Percentiles rank a stretch among this genome's conserved stretches.
Evolutionary conservation across 2,329 filamentous ascomycete genomes (phyloP).

Genomic region (Alternaria infectoria): DNA sequence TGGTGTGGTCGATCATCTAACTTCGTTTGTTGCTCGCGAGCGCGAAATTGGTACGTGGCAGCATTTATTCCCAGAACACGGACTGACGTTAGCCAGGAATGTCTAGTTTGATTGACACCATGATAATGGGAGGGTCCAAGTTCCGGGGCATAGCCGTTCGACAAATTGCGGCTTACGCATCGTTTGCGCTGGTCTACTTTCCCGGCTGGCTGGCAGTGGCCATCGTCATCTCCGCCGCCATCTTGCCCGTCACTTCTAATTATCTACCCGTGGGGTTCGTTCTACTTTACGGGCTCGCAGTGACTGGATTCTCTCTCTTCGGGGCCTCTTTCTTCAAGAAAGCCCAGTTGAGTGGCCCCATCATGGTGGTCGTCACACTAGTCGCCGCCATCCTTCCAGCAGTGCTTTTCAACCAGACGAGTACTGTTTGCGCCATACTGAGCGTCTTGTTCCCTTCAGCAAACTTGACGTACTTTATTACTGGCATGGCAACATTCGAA

Average conservation of each 20-base stretch:
- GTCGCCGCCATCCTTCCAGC: slow-evolving; percentile 83
- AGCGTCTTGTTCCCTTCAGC: slow-evolving; percentile 84
- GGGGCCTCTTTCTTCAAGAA: slow-evolving; percentile 85
- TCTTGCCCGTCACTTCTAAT: slow-evolving; percentile 53
- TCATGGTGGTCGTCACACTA: slow-evolving; percentile 73
- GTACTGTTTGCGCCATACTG: slow-evolving; percentile 67
- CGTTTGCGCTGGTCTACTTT: slow-evolving; percentile 77
- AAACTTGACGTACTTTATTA: slow-evolving; percentile 64
- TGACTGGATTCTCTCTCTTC: slow-evolving; percentile 81
- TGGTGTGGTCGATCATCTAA: neutral
- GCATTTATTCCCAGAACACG: neutral
- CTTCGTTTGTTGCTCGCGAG: neutral
- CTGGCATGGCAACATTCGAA: slow-evolving; percentile 28
- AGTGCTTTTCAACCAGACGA: slow-evolving; percentile 64
- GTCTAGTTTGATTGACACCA: slow-evolving; percentile 74
- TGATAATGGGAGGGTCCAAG: slow-evolving; percentile 52
- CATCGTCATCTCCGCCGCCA: slow-evolving; percentile 69
- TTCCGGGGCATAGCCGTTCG: slow-evolving; percentile 67
- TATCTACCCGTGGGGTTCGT: slow-evolving; percentile 65
- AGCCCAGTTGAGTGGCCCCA: slow-evolving; percentile 85
- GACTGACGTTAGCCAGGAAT: neutral
- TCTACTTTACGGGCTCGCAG: slow-evolving; percentile 73
- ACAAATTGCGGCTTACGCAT: slow-evolving; percentile 76
- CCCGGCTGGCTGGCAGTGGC: slow-evolving; percentile 83
- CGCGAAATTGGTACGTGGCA: neutral